Evolutionary conservation across 108 stramenopile species (phyloP).

Genomic region (Conticribra guillardii): DNA sequence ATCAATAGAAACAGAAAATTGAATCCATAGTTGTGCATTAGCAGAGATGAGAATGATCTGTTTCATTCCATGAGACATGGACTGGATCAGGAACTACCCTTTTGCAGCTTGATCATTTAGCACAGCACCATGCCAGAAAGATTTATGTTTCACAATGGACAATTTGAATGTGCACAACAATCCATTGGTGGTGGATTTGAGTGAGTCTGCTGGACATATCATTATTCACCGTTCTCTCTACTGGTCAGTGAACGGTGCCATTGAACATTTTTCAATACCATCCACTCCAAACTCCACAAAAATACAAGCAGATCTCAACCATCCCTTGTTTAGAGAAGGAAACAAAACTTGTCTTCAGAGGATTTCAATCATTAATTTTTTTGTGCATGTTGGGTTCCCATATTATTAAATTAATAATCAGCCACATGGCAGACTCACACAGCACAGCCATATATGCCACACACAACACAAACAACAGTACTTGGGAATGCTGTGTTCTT

Average conservation of each 20-base stretch:
- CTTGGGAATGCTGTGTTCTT: too few species aligned
- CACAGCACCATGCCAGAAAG: not conserved
- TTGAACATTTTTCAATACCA: constrained; percentile 41
- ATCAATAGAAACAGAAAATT: constrained; percentile 18
- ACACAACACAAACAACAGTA: too few species aligned
- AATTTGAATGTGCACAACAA: constrained; percentile 40
- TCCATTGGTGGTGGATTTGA: constrained; percentile 15
- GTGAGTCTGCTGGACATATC: constrained; percentile 16
- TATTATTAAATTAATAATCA: too few species aligned
- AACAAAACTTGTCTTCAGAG: constrained; percentile 21
- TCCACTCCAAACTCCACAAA: constrained; percentile 13
- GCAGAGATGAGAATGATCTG: not conserved
- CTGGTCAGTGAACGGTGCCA: constrained; percentile 36
- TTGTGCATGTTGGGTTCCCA: constrained; percentile 19
- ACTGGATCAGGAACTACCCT: constrained; percentile 20
- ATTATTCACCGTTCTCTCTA: constrained; percentile 35
- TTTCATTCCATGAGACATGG: constrained; percentile 18
- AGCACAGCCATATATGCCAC: too few species aligned
- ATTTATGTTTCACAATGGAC: constrained; percentile 29
- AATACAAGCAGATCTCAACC: not conserved
- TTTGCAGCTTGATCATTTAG: constrained; percentile 8
- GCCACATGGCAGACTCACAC: too few species aligned
- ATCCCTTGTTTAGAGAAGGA: constrained; percentile 15
- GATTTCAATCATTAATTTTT: too few species aligned
- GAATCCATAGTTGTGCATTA: constrained; percentile 27